Evolutionary conservation across 208 protist species (phyloP), one percentile per base, ranked within the genome.

Genomic region (Crithidia fasciculata): DNA sequence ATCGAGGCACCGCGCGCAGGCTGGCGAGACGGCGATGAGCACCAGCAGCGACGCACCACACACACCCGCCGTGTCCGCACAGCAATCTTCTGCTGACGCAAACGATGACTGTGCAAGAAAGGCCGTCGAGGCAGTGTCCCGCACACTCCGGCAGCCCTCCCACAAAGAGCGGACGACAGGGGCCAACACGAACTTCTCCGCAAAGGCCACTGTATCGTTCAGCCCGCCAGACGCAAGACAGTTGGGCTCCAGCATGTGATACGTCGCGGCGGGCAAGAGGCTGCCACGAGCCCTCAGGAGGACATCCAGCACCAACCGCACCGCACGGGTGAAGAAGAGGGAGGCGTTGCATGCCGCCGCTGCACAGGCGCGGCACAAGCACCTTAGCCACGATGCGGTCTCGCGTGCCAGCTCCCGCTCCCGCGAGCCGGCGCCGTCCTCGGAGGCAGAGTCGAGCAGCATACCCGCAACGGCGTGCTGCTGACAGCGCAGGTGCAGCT

Each of bases 401-500:
- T 69, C 59, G 10, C 56, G 41, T 7, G 65, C 53, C 19, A 79
- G 54, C 40, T 73, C 74, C 13, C 54, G 43, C 44, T 79, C 74
- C 8, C 47, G 66, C 37, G 67, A 19, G 4, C 60, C 67, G 57
- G 47, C 61, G 13, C 67, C 28, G 44, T 73, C 37, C 15, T 72
- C 74, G 12, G 57, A 52, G 18, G 74, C 44, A 40, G 59, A 64
- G 61, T 72, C 58, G 3, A 73, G 60, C 67, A 73, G 37, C 10
- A 79, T 60, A 16, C 61, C 67, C 4, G 43, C 28, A 6, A 52
- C 41, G n/a, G 74, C 65, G 28, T 69, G 61, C 54, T 73, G 65
- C 47, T 59, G 74, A 36, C 58, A 79, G 10, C 74, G 74, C n/a
- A 79, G 44, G 60, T 79, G 74, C 53, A 73, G 60, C 52, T 73